Percentiles rank a stretch among this genome's conserved stretches.
phyloP scores from a whole-genome alignment of 2,329 filamentous ascomycete genomes.

The Monilinia laxa region DNA sequence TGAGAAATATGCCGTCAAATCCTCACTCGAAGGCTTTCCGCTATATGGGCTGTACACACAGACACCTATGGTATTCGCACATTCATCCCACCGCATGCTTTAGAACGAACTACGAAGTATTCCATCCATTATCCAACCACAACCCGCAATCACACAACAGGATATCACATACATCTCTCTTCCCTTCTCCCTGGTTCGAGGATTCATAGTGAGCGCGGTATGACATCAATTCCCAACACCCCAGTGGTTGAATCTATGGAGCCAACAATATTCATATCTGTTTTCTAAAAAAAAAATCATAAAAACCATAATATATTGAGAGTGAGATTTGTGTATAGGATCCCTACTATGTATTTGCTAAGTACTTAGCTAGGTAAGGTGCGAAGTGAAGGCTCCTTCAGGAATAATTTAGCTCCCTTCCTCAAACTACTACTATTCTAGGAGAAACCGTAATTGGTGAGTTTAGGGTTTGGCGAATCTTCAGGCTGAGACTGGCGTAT shows the following conservation, averaged over 20 bases:
- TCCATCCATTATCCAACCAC: not conserved
- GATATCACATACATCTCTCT: conserved; percentile 12
- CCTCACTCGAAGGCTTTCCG: conserved; percentile 6
- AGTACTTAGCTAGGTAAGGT: too few species aligned
- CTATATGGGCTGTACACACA: conserved; percentile 8
- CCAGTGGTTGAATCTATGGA: not conserved
- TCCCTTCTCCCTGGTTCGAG: conserved; percentile 14
- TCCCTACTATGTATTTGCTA: not conserved
- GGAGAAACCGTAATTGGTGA: too few species aligned
- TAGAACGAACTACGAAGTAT: conserved; percentile 12
- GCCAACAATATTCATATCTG: not conserved
- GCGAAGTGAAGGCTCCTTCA: conserved; percentile 2
- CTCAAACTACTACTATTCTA: not conserved
- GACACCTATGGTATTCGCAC: not conserved
- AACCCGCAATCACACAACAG: conserved; percentile 5
- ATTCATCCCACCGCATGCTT: conserved; percentile 9
- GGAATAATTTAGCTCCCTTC: conserved; percentile 12
- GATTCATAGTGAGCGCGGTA: conserved; percentile 10
- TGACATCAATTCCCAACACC: not conserved
- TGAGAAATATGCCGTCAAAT: not conserved
- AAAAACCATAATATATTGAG: not conserved
- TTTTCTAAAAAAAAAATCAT: not conserved
- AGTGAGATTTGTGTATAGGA: not conserved
- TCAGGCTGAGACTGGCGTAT: conserved; percentile 10
- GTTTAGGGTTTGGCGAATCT: not conserved